phyloP scores from a whole-genome alignment of 1,284 basidiomycete species.

The Sparassis latifolia region DNA sequence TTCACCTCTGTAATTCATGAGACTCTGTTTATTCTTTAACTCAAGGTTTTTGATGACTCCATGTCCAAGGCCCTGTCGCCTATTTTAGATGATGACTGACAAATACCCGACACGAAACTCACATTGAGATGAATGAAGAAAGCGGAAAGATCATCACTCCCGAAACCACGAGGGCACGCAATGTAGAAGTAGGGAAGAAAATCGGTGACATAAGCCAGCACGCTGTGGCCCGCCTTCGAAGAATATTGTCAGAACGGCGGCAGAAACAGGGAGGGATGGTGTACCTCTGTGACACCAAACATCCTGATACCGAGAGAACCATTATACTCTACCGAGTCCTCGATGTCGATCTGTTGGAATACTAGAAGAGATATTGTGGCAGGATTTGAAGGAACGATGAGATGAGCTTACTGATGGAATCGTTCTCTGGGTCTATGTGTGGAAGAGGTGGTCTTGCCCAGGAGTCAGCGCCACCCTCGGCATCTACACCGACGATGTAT shows the following conservation, averaged over 20 bases:
- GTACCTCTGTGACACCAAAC: slow-evolving; percentile 84
- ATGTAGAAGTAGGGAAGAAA: slow-evolving; percentile 93
- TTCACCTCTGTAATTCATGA: slow-evolving; percentile 88
- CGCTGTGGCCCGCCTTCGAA: slow-evolving; percentile 76
- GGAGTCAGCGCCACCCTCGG: slow-evolving; percentile 67
- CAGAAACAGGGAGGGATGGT: slow-evolving; percentile 1
- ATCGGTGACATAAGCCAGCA: slow-evolving; percentile 73
- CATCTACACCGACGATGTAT: slow-evolving; percentile 26
- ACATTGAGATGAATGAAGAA: slow-evolving; percentile 79
- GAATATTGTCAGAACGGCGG: not conserved
- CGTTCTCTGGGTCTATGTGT: slow-evolving; percentile 49
- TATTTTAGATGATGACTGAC: not conserved
- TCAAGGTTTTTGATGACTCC: slow-evolving; percentile 52
- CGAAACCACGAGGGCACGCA: slow-evolving; percentile 78
- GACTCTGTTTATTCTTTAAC: slow-evolving; percentile 60
- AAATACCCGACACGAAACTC: slow-evolving; percentile 20
- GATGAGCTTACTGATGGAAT: slow-evolving; percentile 48
- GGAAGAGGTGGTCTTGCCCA: slow-evolving; percentile 73
- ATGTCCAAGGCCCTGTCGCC: no score
- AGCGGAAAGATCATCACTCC: slow-evolving; percentile 54
- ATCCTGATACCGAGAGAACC: slow-evolving; percentile 59
- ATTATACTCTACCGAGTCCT: slow-evolving; percentile 53
- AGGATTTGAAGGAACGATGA: not conserved
- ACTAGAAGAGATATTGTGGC: slow-evolving; percentile 33
- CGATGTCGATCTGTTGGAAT: slow-evolving; percentile 93